Conservation (phyloP, 2,329 filamentous ascomycete genomes). For the Emydomyces testavorans region DNA sequence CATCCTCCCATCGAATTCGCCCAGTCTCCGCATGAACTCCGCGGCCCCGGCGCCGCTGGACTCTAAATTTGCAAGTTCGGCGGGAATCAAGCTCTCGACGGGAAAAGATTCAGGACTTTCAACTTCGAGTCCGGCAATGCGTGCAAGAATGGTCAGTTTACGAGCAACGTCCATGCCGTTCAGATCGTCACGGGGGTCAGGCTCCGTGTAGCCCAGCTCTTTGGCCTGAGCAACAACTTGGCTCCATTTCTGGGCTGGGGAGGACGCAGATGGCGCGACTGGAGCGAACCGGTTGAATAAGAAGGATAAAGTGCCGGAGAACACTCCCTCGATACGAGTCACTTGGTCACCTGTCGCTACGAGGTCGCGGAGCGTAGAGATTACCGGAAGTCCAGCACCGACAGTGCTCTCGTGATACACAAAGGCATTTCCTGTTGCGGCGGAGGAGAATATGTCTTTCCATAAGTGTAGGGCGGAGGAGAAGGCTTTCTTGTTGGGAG, state of each 20-base stretch:
- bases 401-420: slow-evolving; percentile 94
- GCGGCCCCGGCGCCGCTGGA: slow-evolving; percentile 50
- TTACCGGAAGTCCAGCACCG: slow-evolving; percentile 82
- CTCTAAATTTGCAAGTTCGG: slow-evolving; percentile 63
- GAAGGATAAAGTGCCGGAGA: slow-evolving; percentile 96
- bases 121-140: slow-evolving; percentile 69
- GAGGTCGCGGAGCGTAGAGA: slow-evolving; percentile 89
- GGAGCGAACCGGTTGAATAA: slow-evolving; percentile 96
- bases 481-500: slow-evolving; percentile 98
- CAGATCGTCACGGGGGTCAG: slow-evolving; percentile 73
- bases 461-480: slow-evolving; percentile 69
- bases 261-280: slow-evolving; percentile 46
- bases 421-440: slow-evolving; percentile 53
- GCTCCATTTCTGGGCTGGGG: slow-evolving; percentile 59
- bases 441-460: slow-evolving; percentile 72
- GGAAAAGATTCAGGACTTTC: slow-evolving; percentile 80
- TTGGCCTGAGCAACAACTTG: slow-evolving; percentile 87
- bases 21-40: slow-evolving; percentile 72
- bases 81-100: slow-evolving; percentile 84
- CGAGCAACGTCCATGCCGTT: slow-evolving; percentile 87
- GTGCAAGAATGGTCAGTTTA: slow-evolving; percentile 88
- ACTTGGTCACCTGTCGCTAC: slow-evolving; percentile 87
- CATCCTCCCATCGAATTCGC: slow-evolving; percentile 81
- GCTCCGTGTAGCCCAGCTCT: slow-evolving; percentile 82
- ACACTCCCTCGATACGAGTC: slow-evolving; percentile 88